Evolutionary conservation across 1,284 basidiomycete species (phyloP).

Genomic region (Mycosarcoma mackinlayi): DNA sequence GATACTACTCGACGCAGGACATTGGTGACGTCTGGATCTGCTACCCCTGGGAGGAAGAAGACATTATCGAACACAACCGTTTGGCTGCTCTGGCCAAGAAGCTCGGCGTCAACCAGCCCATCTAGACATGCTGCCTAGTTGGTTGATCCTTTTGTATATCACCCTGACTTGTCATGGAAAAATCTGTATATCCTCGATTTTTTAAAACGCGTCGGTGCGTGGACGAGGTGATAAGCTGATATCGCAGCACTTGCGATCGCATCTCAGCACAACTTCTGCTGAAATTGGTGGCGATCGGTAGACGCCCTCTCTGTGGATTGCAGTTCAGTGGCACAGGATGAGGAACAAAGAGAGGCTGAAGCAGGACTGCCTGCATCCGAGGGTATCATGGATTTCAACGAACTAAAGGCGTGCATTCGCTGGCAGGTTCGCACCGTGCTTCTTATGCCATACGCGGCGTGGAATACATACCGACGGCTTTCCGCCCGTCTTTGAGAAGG

Average conservation of each 20-base stretch:
- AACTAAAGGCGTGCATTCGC: no score
- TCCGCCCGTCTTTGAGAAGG: constrained; percentile 50
- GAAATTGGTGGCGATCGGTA: no score
- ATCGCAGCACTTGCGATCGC: no score
- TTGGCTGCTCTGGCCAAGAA: constrained; percentile 65
- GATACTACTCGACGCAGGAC: constrained; percentile 66
- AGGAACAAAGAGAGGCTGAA: no score
- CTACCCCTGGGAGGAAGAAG: constrained; percentile 66
- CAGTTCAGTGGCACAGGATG: no score
- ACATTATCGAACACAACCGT: constrained; percentile 67
- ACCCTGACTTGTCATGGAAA: constrained; percentile 28
- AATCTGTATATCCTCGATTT: constrained; percentile 21
- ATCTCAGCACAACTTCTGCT: no score
- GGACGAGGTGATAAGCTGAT: no score
- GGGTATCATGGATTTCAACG: no score
- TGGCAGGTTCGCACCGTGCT: neutral
- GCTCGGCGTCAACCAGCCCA: constrained; percentile 51
- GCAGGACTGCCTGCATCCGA: no score
- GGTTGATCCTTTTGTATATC: constrained; percentile 33
- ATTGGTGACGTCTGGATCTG: constrained; percentile 66
- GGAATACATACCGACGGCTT: constrained; percentile 10
- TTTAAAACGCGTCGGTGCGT: no score
- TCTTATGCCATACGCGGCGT: neutral
- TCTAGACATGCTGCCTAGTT: constrained; percentile 8
- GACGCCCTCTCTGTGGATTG: no score